These are phyloP conservation scores for Fusarium sp. DNA, from an alignment of 2,329 filamentous ascomycete species.

Conservation along the genomic window DNA sequence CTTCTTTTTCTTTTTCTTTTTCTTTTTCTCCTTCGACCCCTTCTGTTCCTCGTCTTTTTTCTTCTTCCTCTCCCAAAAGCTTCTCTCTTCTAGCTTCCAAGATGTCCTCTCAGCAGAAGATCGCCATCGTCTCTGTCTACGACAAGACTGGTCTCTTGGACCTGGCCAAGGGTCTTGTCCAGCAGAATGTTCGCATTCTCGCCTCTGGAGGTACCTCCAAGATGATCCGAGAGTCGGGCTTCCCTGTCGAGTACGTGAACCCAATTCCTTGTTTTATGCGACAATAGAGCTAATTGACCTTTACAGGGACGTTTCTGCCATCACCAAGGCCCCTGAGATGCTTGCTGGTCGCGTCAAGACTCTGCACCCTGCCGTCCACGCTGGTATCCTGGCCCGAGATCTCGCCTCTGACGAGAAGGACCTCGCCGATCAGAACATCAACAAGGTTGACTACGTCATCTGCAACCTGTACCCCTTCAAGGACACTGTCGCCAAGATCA, in stretches of 20 bases:
- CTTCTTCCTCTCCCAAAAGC: slow-evolving; percentile 6
- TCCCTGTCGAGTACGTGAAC: slow-evolving; percentile 86
- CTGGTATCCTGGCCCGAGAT: slow-evolving; percentile 91
- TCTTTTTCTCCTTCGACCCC: slow-evolving; percentile 4
- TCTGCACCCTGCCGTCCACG: slow-evolving; percentile 91
- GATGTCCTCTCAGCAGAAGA: slow-evolving; percentile 62
- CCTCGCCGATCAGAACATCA: slow-evolving; percentile 91
- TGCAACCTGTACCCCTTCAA: slow-evolving; percentile 99
- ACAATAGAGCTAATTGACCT: slow-evolving; percentile 17
- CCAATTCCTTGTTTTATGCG: neutral
- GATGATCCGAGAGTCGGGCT: slow-evolving; percentile 96
- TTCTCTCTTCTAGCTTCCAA: slow-evolving; percentile 34
- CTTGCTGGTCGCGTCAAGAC: slow-evolving; percentile 88
- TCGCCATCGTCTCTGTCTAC: slow-evolving; percentile 96
- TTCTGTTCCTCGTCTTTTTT: slow-evolving; percentile 3
- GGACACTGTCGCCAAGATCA: slow-evolving; percentile 95
- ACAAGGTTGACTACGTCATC: slow-evolving; percentile 94
- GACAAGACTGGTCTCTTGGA: slow-evolving; percentile 97
- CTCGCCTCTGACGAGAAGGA: slow-evolving; percentile 97
- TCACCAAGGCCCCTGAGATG: slow-evolving; percentile 98
- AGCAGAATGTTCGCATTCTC: slow-evolving; percentile 90
- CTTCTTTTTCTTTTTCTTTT: slow-evolving; percentile 3
- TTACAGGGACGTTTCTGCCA: slow-evolving; percentile 90
- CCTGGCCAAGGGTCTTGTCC: slow-evolving; percentile 87
- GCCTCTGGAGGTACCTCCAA: slow-evolving; percentile 95